A percentile compares a stretch with the other conserved stretches of the same genome.
Conservation (phyloP, 768 basidiomycete species). For the Russula brevipes region DNA sequence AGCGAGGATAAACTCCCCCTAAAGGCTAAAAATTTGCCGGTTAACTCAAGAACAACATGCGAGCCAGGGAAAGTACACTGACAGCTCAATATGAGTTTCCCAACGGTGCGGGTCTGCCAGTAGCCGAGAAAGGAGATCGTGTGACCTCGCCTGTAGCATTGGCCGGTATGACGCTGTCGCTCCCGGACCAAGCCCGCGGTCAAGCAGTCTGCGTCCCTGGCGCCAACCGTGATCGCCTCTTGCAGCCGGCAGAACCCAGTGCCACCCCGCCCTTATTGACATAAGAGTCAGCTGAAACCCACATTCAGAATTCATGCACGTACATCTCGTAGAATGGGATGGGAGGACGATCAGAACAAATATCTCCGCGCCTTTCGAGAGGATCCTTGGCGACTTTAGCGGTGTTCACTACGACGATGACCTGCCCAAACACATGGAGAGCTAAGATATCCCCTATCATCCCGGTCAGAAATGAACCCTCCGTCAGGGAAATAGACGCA, state of each 20-base stretch:
- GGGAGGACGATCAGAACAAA: slow-evolving; percentile 1
- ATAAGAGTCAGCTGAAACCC: not conserved
- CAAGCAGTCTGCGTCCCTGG: not conserved
- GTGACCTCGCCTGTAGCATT: not conserved
- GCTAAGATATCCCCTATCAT: not conserved
- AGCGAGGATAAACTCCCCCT: not conserved
- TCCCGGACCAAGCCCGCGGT: slow-evolving; percentile 8
- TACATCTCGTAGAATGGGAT: slow-evolving; percentile 8
- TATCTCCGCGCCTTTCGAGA: slow-evolving; percentile 47
- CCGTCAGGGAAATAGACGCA: not conserved
- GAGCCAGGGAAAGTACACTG: not conserved
- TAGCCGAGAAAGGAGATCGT: not conserved
- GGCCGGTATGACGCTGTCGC: not conserved
- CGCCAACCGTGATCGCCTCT: not conserved
- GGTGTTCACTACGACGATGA: slow-evolving; percentile 46
- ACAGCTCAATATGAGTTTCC: slow-evolving; percentile 9
- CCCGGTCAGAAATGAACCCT: not conserved
- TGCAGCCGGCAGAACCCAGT: not conserved
- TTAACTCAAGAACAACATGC: not conserved
- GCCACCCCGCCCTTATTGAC: not conserved
- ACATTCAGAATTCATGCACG: not conserved
- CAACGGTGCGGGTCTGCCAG: not conserved
- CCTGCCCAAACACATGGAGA: slow-evolving; percentile 40
- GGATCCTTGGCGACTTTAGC: slow-evolving; percentile 42
- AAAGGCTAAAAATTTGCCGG: not conserved